Percentiles rank a stretch among this genome's conserved stretches.
Conservation (phyloP, 176 grass and related monocot species). For the Poa annua region DNA sequence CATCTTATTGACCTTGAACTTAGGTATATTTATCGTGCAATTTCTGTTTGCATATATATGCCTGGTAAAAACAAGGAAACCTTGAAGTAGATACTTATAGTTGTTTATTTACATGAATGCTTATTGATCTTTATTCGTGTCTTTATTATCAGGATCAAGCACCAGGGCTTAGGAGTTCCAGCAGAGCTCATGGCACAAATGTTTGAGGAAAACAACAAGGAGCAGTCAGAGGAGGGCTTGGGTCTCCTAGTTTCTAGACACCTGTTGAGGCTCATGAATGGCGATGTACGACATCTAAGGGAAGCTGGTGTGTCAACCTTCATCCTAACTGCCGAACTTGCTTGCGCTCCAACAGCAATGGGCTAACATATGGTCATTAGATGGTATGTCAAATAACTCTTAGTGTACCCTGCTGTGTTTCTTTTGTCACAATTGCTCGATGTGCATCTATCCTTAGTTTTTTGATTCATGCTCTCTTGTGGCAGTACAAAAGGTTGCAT, state of each 20-base stretch:
- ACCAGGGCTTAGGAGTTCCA: conserved; percentile 60
- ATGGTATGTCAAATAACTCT: conserved; percentile 25
- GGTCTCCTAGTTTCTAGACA: conserved; percentile 80
- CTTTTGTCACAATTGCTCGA: background rate
- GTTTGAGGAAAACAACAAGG: conserved; percentile 63
- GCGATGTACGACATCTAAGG: conserved; percentile 71
- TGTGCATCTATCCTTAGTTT: background rate
- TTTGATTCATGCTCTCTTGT: background rate
- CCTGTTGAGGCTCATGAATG: conserved; percentile 91
- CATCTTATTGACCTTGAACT: conserved; percentile 77
- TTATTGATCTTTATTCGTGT: background rate
- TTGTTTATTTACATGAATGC: background rate
- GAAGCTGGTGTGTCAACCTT: conserved; percentile 77
- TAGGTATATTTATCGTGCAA: conserved; percentile 47
- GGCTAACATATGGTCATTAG: conserved; percentile 7
- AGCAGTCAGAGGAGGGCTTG: conserved; percentile 69
- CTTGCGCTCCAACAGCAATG: conserved; percentile 40
- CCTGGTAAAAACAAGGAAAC: background rate
- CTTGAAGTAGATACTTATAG: background rate
- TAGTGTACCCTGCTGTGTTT: background rate
- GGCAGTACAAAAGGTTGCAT: background rate
- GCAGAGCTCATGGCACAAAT: conserved; percentile 75
- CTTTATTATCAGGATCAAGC: conserved; percentile 64
- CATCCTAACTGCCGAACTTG: conserved; percentile 78
- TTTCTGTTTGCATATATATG: conserved; percentile 3